A percentile compares a stretch with the other conserved stretches of the same genome.
phyloP scores from a whole-genome alignment of 306 rosid species.

The Medicago ruthenica region DNA sequence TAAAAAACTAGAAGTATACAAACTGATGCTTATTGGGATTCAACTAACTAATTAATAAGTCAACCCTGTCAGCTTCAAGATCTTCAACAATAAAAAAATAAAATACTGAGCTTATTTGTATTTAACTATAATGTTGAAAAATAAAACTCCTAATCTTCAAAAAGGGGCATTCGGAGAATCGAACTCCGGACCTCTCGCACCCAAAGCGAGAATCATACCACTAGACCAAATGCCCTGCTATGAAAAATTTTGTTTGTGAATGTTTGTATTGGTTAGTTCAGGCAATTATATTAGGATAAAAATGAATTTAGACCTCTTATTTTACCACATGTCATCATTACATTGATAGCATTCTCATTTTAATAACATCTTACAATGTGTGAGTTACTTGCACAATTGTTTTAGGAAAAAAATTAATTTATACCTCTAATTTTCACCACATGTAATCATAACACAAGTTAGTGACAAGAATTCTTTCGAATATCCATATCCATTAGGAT shows the following conservation, averaged over 20 bases:
- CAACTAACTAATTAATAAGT: background rate
- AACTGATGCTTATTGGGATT: slow-evolving; percentile 7
- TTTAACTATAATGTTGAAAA: background rate
- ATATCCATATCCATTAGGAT: slow-evolving; percentile 9
- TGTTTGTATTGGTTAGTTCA: background rate
- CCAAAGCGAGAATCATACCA: slow-evolving; percentile 16
- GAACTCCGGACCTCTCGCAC: slow-evolving; percentile 20
- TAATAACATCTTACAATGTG: too few relatives aligned
- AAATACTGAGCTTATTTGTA: background rate
- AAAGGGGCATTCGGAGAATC: slow-evolving; percentile 21
- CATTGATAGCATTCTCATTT: too few relatives aligned
- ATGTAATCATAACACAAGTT: background rate
- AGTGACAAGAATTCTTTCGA: background rate
- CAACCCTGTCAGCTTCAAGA: background rate
- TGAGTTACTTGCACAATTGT: too few relatives aligned
- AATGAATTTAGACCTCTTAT: background rate
- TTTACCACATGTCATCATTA: background rate
- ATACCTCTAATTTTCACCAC: background rate
- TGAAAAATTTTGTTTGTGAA: background rate
- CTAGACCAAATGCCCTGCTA: slow-evolving; percentile 14
- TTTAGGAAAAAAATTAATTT: background rate
- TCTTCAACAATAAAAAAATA: background rate
- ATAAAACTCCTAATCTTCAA: background rate
- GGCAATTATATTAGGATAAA: too few relatives aligned
- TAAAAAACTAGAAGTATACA: background rate